Evolutionary conservation across 257 asterid genomes (phyloP).

Genomic region (Verbascum thapsus): DNA sequence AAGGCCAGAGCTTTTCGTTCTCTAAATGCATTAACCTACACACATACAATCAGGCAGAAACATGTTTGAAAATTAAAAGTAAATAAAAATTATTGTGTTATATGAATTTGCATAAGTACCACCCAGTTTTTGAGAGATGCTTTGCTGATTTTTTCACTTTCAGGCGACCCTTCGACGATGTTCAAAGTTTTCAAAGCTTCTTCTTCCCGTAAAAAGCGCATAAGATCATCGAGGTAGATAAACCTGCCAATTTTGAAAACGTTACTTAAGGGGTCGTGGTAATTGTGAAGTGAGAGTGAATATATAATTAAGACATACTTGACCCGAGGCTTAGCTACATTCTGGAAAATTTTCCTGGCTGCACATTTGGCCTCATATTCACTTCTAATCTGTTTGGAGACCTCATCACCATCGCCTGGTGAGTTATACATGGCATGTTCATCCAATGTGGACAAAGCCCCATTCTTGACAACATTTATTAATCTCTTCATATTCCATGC

Average conservation of each 20-base stretch:
- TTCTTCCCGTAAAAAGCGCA: slow-evolving; percentile 58
- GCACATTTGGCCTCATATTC: slow-evolving; percentile 82
- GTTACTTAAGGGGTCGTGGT: no score
- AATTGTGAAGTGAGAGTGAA: no score
- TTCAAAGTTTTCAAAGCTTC: slow-evolving; percentile 53
- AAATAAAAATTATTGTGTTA: no score
- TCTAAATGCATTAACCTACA: slow-evolving; percentile 62
- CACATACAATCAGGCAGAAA: no score
- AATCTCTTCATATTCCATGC: slow-evolving; percentile 98
- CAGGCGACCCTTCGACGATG: slow-evolving; percentile 50
- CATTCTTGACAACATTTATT: slow-evolving; percentile 73
- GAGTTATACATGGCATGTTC: slow-evolving; percentile 60
- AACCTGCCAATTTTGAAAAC: slow-evolving; percentile 48
- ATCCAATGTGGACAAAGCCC: slow-evolving; percentile 72
- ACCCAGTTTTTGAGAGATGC: slow-evolving; percentile 57
- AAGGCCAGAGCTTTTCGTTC: slow-evolving; percentile 65
- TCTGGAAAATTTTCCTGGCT: slow-evolving; percentile 83
- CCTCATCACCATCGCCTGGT: slow-evolving; percentile 68
- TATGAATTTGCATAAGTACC: slow-evolving; percentile 36
- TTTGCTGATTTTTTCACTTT: slow-evolving; percentile 49
- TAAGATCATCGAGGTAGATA: slow-evolving; percentile 48
- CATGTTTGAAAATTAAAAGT: no score
- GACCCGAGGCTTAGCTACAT: slow-evolving; percentile 82
- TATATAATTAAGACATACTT: slow-evolving; percentile 68
- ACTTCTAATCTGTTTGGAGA: slow-evolving; percentile 70